Evolutionary conservation across 208 protist species (phyloP).

Genomic region (Herpetomonas tarakana): DNA sequence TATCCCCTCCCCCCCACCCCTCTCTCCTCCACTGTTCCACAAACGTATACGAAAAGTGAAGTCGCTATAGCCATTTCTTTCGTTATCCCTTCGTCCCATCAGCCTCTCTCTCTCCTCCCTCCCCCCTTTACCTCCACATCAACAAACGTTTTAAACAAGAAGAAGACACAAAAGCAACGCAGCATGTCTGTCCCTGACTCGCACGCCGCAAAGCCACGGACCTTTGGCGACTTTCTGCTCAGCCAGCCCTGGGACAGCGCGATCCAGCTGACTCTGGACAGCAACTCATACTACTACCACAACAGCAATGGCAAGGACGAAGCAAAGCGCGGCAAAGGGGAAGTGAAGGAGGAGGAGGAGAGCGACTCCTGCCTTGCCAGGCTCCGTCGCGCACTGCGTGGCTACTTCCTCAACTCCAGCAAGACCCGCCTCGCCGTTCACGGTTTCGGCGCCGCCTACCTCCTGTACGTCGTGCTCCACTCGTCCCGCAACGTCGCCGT

Average conservation of each 20-base stretch:
- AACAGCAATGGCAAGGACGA: not conserved
- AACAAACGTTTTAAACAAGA: not conserved
- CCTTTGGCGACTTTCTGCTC: constrained; percentile 4
- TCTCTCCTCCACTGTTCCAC: too few species aligned
- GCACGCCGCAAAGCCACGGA: not conserved
- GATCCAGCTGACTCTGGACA: constrained; percentile 14
- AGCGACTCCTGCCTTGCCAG: not conserved
- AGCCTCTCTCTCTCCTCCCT: not conserved
- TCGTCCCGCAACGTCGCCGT: constrained; percentile 17
- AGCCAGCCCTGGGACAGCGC: constrained; percentile 18
- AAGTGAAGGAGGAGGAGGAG: not conserved
- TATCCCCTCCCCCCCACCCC: too few species aligned
- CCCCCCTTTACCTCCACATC: not conserved
- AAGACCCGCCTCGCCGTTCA: constrained; percentile 18
- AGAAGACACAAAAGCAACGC: not conserved
- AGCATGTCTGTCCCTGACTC: not conserved
- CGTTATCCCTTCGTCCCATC: not conserved
- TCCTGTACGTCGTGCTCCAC: constrained; percentile 16
- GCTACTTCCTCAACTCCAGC: constrained; percentile 21
- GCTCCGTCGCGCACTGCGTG: constrained; percentile 4
- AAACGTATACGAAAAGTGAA: too few species aligned
- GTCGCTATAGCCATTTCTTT: constrained; percentile 8
- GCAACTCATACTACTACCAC: constrained; percentile 26
- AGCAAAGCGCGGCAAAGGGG: not conserved
- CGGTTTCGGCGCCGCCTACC: constrained; percentile 12